phyloP scores from a whole-genome alignment of 768 basidiomycete species.

The Imleria badia region DNA sequence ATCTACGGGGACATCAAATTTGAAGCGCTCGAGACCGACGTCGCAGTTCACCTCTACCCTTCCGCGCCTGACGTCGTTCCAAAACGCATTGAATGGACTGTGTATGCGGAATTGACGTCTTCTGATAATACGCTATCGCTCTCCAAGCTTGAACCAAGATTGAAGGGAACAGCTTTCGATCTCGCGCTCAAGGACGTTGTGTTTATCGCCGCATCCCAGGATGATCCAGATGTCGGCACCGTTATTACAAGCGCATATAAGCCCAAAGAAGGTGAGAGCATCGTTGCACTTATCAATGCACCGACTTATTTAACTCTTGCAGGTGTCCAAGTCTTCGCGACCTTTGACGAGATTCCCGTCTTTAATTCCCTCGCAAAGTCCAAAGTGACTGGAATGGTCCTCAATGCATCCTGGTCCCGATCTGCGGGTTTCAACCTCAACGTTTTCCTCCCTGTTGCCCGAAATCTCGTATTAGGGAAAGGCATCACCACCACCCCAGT shows the following conservation, averaged over 20 bases:
- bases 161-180: slow-evolving; percentile 4
- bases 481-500: slow-evolving; percentile 3
- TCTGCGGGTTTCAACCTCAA: not conserved
- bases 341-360: not conserved
- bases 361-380: slow-evolving; percentile 2
- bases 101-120: not conserved
- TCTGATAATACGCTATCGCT: not conserved
- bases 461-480: slow-evolving; percentile 5
- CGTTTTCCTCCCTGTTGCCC: slow-evolving; percentile 1
- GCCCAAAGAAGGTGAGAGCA: not conserved
- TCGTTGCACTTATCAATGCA: not conserved
- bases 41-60: slow-evolving; percentile 3
- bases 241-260: not conserved
- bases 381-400: slow-evolving; percentile 1
- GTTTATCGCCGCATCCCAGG: slow-evolving; percentile 3
- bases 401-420: slow-evolving; percentile 2
- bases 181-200: not conserved
- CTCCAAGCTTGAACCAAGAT: slow-evolving; percentile 1
- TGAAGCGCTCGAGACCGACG: not conserved
- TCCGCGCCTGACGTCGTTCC: not conserved
- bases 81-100: slow-evolving; percentile 4
- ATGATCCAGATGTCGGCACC: not conserved
- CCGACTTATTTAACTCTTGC: not conserved
- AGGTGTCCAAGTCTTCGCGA: slow-evolving; percentile 7
- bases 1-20: slow-evolving; percentile 5